Conservation (phyloP, 306 rosid genomes). For the Citrullus colocynthis region DNA sequence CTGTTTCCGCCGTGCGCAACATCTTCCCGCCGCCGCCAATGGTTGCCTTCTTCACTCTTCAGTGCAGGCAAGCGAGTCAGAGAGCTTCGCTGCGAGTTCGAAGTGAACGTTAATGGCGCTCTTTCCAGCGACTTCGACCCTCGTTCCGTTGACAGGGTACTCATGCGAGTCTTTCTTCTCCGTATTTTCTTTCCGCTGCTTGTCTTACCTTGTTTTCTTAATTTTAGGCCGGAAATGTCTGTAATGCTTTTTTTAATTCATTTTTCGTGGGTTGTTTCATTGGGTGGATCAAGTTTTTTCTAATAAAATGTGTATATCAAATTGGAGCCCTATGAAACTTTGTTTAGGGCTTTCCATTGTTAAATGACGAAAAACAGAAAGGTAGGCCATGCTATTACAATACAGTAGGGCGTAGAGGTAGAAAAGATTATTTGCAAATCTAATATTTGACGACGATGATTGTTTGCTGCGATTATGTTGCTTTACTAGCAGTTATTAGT, state of each 20-base stretch:
- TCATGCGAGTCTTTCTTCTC: neutral
- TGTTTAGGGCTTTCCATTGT: neutral
- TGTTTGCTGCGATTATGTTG: neutral
- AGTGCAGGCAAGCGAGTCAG: slow-evolving; percentile 24
- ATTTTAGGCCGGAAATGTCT: neutral
- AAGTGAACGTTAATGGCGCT: slow-evolving; percentile 55
- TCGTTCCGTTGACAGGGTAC: slow-evolving; percentile 72
- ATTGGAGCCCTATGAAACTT: neutral
- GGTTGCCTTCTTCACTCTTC: slow-evolving; percentile 13
- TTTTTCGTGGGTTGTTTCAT: neutral
- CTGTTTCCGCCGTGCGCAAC: neutral
- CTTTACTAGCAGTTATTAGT: neutral
- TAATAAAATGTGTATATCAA: neutral
- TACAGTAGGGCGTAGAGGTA: neutral
- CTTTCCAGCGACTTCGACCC: slow-evolving; percentile 59
- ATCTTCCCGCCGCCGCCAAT: slow-evolving; percentile 5
- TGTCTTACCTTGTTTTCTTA: neutral
- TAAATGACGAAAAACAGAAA: neutral
- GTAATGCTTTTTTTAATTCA: neutral
- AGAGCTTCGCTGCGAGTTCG: slow-evolving; percentile 54
- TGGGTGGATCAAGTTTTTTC: neutral
- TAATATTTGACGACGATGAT: neutral
- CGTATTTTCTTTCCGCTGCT: neutral
- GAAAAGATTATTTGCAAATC: neutral
- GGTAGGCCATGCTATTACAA: neutral